Conservation (phyloP, 306 rosid species). For the Lathyrus oleraceus region DNA sequence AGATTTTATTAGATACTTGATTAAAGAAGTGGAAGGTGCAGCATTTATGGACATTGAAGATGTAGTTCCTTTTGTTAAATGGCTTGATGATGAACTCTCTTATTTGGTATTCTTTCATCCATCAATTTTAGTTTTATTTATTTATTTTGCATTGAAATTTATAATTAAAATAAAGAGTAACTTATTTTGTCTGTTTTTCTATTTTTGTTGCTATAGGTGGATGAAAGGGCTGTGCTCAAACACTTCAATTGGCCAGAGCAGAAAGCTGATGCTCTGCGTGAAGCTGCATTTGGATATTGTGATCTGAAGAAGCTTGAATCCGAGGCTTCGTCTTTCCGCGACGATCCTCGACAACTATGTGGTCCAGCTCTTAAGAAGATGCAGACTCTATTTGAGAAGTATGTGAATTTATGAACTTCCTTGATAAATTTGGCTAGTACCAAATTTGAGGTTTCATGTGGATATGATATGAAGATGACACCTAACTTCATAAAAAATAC, state of each 20-base stretch:
- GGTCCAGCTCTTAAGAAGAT: conserved; percentile 87
- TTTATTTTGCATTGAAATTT: background rate
- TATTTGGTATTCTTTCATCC: conserved; percentile 60
- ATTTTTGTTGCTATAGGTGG: conserved; percentile 57
- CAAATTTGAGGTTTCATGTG: background rate
- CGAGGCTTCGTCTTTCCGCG: conserved; percentile 79
- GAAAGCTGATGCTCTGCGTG: conserved; percentile 91
- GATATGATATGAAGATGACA: background rate
- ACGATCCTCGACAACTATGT: conserved; percentile 79
- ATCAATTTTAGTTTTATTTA: background rate
- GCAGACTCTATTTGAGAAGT: conserved; percentile 94
- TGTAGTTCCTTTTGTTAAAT: conserved; percentile 92
- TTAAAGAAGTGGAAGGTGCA: conserved; percentile 89
- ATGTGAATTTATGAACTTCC: conserved; percentile 23
- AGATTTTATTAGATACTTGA: conserved; percentile 83
- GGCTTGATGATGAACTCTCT: conserved; percentile 98
- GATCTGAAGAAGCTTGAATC: conserved; percentile 89
- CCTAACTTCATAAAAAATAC: background rate
- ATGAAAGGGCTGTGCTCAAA: conserved; percentile 97
- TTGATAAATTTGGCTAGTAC: background rate
- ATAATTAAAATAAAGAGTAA: background rate
- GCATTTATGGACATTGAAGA: conserved; percentile 80
- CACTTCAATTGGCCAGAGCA: conserved; percentile 99
- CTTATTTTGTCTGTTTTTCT: background rate
- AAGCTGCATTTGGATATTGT: conserved; percentile 92